These are phyloP conservation scores for Hibiscus tridactylites DNA, from an alignment of 345 rosid species.

Conservation along the genomic window DNA sequence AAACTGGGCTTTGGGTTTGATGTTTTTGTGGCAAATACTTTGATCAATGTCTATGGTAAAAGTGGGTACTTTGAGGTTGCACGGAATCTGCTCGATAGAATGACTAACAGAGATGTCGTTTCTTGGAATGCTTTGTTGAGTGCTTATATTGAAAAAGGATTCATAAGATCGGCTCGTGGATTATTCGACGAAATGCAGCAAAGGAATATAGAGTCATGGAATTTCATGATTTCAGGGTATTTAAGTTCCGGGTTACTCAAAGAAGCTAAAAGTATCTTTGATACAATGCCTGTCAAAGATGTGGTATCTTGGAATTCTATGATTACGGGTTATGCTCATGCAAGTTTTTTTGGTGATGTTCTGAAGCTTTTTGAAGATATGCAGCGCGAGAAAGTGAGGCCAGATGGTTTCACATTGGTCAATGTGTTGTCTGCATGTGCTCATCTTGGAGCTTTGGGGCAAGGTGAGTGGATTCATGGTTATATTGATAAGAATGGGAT, in stretches of 20 bases:
- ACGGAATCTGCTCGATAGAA: slow-evolving; percentile 6
- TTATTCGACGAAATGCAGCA: slow-evolving; percentile 41
- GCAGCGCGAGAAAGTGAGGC: slow-evolving; percentile 24
- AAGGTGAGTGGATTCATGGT: slow-evolving; percentile 41
- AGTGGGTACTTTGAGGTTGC: slow-evolving; percentile 26
- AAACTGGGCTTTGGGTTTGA: slow-evolving; percentile 28
- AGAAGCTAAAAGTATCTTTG: slow-evolving; percentile 28
- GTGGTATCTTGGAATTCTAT: slow-evolving; percentile 43
- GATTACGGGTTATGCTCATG: slow-evolving; percentile 28
- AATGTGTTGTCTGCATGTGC: slow-evolving; percentile 44
- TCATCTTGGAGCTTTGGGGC: slow-evolving; percentile 33
- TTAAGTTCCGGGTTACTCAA: slow-evolving; percentile 25
- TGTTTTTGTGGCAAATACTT: slow-evolving; percentile 29
- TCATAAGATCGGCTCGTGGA: slow-evolving; percentile 24
- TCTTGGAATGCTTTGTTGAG: slow-evolving; percentile 43
- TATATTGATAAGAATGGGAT: slow-evolving; percentile 33
- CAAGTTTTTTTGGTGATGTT: slow-evolving; percentile 24
- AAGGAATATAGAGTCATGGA: slow-evolving; percentile 41
- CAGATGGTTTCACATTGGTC: slow-evolving; percentile 34
- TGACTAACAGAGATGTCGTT: slow-evolving; percentile 24
- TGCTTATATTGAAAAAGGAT: slow-evolving; percentile 32
- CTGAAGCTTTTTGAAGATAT: slow-evolving; percentile 33
- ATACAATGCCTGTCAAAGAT: slow-evolving; percentile 30
- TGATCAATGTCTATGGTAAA: slow-evolving; percentile 30
- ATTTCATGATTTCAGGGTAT: slow-evolving; percentile 43